Conservation (phyloP, 805 yeast species). For the Kazachstania kunashirensis region DNA sequence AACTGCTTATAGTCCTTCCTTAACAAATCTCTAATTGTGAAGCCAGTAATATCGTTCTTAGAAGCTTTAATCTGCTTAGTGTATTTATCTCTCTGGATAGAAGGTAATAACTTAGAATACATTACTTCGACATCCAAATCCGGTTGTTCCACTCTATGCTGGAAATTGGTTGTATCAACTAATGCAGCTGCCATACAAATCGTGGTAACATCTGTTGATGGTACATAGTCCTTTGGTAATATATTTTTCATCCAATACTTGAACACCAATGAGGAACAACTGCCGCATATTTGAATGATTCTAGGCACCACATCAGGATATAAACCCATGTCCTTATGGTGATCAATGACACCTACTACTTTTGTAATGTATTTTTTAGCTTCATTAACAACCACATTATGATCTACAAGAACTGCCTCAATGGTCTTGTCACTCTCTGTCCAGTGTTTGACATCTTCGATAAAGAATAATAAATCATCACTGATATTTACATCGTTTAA, state of each 20-base stretch:
- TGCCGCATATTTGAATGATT: slow-evolving; percentile 53
- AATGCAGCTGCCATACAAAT: slow-evolving; percentile 59
- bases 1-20: slow-evolving; percentile 81
- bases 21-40: slow-evolving; percentile 52
- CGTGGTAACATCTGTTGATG: slow-evolving; percentile 30
- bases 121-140: slow-evolving; percentile 41
- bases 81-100: slow-evolving; percentile 16
- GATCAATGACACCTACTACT: slow-evolving; percentile 68
- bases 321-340: slow-evolving; percentile 64
- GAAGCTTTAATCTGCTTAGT: slow-evolving; percentile 34
- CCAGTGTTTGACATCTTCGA: slow-evolving; percentile 49
- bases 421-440: slow-evolving; percentile 11
- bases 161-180: slow-evolving; percentile 66
- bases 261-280: slow-evolving; percentile 70
- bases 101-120: slow-evolving; percentile 27
- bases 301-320: slow-evolving; percentile 50
- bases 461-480: slow-evolving; percentile 44
- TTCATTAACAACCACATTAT: slow-evolving; percentile 55
- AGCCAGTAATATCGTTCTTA: slow-evolving; percentile 55
- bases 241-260: slow-evolving; percentile 40
- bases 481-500: slow-evolving; percentile 40
- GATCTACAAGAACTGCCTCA: slow-evolving; percentile 67
- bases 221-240: slow-evolving; percentile 3
- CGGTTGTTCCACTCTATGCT: slow-evolving; percentile 47
- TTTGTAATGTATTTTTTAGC: slow-evolving; percentile 24